Conservation (phyloP, 1,139 yeast genomes). For the Candida labiduridarum region DNA sequence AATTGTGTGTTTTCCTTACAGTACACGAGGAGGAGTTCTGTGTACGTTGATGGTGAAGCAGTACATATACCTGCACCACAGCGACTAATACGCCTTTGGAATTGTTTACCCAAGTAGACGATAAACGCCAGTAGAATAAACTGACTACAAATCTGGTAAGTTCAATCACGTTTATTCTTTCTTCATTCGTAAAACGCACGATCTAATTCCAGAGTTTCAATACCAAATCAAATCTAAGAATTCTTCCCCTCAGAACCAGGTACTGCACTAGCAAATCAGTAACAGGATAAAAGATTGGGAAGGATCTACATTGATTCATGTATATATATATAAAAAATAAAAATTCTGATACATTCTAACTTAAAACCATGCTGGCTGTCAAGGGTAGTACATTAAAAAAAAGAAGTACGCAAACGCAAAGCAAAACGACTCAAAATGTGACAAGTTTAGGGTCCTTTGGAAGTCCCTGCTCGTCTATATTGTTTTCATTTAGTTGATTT, state of each 20-base stretch:
- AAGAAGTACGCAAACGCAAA: not conserved
- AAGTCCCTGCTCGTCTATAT: slow-evolving; percentile 49
- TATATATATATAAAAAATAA: not conserved
- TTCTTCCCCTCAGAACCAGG: not conserved
- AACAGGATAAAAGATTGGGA: not conserved
- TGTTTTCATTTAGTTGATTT: slow-evolving; percentile 49
- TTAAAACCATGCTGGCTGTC: not conserved
- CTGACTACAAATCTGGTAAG: too few relatives aligned
- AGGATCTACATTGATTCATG: not conserved
- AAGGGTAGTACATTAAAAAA: not conserved
- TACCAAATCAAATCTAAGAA: not conserved
- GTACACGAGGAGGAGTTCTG: not conserved
- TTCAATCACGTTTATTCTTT: not conserved
- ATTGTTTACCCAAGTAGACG: too few relatives aligned
- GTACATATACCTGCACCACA: not conserved
- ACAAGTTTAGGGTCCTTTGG: slow-evolving; percentile 46
- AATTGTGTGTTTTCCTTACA: not conserved
- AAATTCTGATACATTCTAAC: slow-evolving; percentile 1
- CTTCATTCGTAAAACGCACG: not conserved
- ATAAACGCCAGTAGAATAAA: too few relatives aligned
- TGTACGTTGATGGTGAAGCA: too few relatives aligned
- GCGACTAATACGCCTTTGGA: too few relatives aligned
- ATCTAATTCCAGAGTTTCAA: not conserved
- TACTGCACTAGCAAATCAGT: not conserved
- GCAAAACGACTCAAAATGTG: slow-evolving; percentile 23